A percentile compares a stretch with the other conserved stretches of the same genome.
These are phyloP conservation scores for Glutinoglossum americanum DNA, from an alignment of 495 filamentous ascomycete genomes.

Conservation along the genomic window DNA sequence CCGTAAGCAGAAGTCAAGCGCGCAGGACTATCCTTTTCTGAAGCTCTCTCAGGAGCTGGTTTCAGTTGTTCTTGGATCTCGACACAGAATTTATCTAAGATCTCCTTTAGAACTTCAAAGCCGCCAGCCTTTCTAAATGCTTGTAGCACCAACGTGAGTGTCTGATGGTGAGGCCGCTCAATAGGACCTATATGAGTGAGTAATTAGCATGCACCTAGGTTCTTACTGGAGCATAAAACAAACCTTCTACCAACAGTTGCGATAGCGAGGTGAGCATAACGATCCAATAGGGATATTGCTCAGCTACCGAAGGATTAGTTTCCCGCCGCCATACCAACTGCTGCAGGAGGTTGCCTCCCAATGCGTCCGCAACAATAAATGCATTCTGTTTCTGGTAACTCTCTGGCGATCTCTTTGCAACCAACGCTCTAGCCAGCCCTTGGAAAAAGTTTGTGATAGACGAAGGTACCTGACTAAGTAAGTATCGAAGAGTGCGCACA, in stretches of 20 bases:
- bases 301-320: constrained; percentile 21
- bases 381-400: constrained; percentile 41
- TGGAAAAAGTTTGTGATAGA: constrained; percentile 60
- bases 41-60: constrained; percentile 17
- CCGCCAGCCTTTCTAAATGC: constrained; percentile 70
- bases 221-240: constrained; percentile 3
- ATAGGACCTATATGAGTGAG: constrained; percentile 17
- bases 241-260: constrained; percentile 57
- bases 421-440: constrained; percentile 53
- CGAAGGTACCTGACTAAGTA: constrained; percentile 52
- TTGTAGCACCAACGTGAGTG: constrained; percentile 59
- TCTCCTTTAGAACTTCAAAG: constrained; percentile 45
- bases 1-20: constrained; percentile 34
- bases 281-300: constrained; percentile 54
- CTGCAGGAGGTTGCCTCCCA: constrained; percentile 47
- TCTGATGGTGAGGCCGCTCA: constrained; percentile 38
- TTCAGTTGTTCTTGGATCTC: constrained; percentile 28
- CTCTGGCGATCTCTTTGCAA: constrained; percentile 49
- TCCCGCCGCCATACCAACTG: constrained; percentile 33
- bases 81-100: constrained; percentile 50
- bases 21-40: constrained; percentile 21
- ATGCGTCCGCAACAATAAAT: constrained; percentile 47
- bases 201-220: background rate
- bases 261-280: constrained; percentile 55
- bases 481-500: constrained; percentile 46